Base-by-base conservation (phyloP, 768 basidiomycete species). In the Cystofilobasidium ferigula region DNA sequence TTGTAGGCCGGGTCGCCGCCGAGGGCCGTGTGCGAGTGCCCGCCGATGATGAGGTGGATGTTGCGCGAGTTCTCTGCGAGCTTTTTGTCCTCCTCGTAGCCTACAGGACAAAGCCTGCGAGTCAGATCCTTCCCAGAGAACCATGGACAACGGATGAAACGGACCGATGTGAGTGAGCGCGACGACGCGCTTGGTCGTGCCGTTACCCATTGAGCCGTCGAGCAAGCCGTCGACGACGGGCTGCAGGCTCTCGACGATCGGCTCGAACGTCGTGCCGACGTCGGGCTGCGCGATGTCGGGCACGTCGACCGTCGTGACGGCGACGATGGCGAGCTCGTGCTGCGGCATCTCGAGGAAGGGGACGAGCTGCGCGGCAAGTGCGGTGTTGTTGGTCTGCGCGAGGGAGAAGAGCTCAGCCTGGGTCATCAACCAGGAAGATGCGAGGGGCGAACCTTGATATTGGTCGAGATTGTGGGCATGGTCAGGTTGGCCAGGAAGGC, bases 131-230 rank as follows among this genome's bases (percentile, higher is more conserved):
- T 53, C 51, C 22, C 30, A 34, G 54, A 14, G 26, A 32, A 12
- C 30, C 12, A 30, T 57, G 14, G 14, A 30, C 7, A 26, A 12
- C 24, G 51, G 28, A 14, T 53, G 51, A n/a, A n/a, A n/a, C n/a
- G n/a, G n/a, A n/a, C n/a, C 80, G 61, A 81, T 79, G 64, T 81
- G 80, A 0, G 80, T 81, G 58, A 81, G 73, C 5, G 77, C 79
- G 40, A 80, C 73, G 60, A 81, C 76, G 5, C 79, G 74, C 53
- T 76, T 77, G 16, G 71, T 72, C 26, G 58, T 60, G 24, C 58
- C 58, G 28, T 60, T 60, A 8, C 58, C 58, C 7, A 64, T 36
- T n/a, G 56, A 12, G 34, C 57, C 57, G 62, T 78, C 72, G 32
- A 67, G 53, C 36, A 81, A 75, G 28, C 75, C 69, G 51, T 78